phyloP scores from a whole-genome alignment of 495 filamentous ascomycete species.

The Durotheca rogersii region DNA sequence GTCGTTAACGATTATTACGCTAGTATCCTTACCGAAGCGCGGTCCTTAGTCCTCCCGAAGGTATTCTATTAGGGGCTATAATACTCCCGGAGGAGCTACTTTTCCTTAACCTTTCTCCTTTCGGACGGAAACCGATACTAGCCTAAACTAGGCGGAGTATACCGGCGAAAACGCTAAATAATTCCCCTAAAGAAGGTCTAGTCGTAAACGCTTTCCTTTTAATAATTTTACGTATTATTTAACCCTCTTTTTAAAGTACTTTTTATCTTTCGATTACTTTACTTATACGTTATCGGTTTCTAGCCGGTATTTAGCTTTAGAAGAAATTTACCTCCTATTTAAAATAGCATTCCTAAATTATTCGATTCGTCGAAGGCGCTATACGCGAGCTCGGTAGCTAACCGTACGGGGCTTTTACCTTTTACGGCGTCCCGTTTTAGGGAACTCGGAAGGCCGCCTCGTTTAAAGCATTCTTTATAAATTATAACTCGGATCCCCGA shows the following conservation, averaged over 20 bases:
- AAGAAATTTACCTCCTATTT: constrained; percentile 72
- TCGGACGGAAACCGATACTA: constrained; percentile 63
- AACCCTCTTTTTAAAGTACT: constrained; percentile 72
- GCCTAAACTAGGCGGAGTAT: constrained; percentile 56
- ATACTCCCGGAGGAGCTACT: constrained; percentile 61
- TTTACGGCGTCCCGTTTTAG: constrained; percentile 64
- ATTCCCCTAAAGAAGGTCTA: constrained; percentile 58
- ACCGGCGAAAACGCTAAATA: constrained; percentile 57
- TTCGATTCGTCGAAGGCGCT: constrained; percentile 66
- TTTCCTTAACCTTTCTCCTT: constrained; percentile 59
- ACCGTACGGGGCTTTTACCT: constrained; percentile 63
- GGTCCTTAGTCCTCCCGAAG: constrained; percentile 37
- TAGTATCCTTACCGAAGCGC: constrained; percentile 57
- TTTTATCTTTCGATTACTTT: constrained; percentile 73
- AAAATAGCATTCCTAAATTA: constrained; percentile 71
- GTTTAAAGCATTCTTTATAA: constrained; percentile 65
- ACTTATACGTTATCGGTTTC: constrained; percentile 75
- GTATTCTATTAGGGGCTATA: constrained; percentile 58
- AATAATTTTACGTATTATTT: constrained; percentile 77
- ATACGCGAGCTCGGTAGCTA: constrained; percentile 53
- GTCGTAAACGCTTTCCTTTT: constrained; percentile 70
- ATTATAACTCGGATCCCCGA: constrained; percentile 64
- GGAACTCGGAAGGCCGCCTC: constrained; percentile 55
- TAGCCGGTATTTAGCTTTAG: constrained; percentile 70
- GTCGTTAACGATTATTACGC: constrained; percentile 62